Evolutionary conservation across 1,284 basidiomycete species (phyloP), one percentile per base, ranked within the genome.

Genomic region (Fomitopsis pinicola): DNA sequence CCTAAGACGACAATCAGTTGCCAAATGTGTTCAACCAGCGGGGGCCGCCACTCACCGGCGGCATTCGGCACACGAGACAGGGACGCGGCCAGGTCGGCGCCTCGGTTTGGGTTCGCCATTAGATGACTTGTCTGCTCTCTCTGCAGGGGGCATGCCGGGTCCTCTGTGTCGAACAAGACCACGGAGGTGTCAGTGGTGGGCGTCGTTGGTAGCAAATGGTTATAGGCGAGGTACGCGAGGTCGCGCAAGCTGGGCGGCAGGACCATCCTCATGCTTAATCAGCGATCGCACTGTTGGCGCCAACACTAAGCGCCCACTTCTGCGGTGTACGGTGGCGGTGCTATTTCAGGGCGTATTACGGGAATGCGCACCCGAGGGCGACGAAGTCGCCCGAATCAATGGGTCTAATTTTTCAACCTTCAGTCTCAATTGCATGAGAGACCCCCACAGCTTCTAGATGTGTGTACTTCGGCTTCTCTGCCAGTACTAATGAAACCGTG

Each of bases 11-110:
- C 60, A 45, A 44, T 45, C 55, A 57, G 46, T 22, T 59, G 62
- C 56, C 59, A 57, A 53, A 56, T 60, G 55, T 46, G 54, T 60
- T 59, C 52, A 62, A 62, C 38, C 48, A 52, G 52, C 58, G 35
- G 48, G 22, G 8, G 10, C 26, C 26, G 30, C 46, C 42, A 69
- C 76, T 62, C 57, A 82, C 82, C 82, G 77, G 64, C 88, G 78
- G 71, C 88, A 91, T 75, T 91, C 88, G 6, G 87, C 87, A 68
- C 88, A 90, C 19, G 86, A 85, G 10, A 88, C 87, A 6, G 87
- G 85, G 12, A 77, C 78, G 30, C 82, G 71, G 17, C 81, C 81
- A 6, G 81, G 81, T 59, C 78, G 78, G 60, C 76, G 74, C 54
- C 78, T 63, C 55, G 67, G 71, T 56, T 68, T 71, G 2, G 65